Conservation (phyloP, 2,329 filamentous ascomycete species). For the Podosphaera aphanis region DNA sequence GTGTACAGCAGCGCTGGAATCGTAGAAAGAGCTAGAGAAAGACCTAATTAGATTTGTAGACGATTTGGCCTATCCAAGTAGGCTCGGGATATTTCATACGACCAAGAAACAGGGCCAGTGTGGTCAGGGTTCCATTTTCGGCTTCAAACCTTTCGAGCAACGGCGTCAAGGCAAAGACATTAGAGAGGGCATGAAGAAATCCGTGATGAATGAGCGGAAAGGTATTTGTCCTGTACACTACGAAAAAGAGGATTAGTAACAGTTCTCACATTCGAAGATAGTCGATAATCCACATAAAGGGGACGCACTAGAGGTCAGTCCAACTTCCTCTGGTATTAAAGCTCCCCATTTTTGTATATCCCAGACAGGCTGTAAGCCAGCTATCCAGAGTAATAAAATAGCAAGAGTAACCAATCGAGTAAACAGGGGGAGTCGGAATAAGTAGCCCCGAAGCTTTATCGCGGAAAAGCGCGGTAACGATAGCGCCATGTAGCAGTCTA, state of each 20-base stretch:
- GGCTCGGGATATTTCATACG: slow-evolving; percentile 33
- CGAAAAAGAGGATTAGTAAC: slow-evolving; percentile 3
- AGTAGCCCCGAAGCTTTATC: slow-evolving; percentile 52
- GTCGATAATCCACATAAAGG: background rate
- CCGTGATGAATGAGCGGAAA: slow-evolving; percentile 71
- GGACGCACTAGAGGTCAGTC: slow-evolving; percentile 42
- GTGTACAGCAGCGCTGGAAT: slow-evolving; percentile 68
- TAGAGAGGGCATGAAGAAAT: slow-evolving; percentile 59
- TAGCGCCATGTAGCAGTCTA: slow-evolving; percentile 8
- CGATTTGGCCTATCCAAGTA: background rate
- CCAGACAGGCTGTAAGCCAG: slow-evolving; percentile 46
- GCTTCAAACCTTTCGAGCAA: slow-evolving; percentile 81
- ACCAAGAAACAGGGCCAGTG: slow-evolving; percentile 70
- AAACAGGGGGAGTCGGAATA: slow-evolving; percentile 68
- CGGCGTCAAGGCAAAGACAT: slow-evolving; percentile 61
- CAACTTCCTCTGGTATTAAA: slow-evolving; percentile 54
- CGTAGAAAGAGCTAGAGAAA: slow-evolving; percentile 41
- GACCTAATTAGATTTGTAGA: slow-evolving; percentile 2
- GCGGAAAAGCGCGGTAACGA: slow-evolving; percentile 35
- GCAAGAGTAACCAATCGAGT: slow-evolving; percentile 47
- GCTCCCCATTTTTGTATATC: slow-evolving; percentile 55
- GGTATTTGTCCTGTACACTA: slow-evolving; percentile 82
- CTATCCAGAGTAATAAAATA: slow-evolving; percentile 46
- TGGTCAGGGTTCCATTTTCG: slow-evolving; percentile 74
- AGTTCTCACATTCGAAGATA: background rate